These are phyloP conservation scores for Solanum aculeatissimum DNA, from an alignment of 305 asterid species.

Conservation along the genomic window DNA sequence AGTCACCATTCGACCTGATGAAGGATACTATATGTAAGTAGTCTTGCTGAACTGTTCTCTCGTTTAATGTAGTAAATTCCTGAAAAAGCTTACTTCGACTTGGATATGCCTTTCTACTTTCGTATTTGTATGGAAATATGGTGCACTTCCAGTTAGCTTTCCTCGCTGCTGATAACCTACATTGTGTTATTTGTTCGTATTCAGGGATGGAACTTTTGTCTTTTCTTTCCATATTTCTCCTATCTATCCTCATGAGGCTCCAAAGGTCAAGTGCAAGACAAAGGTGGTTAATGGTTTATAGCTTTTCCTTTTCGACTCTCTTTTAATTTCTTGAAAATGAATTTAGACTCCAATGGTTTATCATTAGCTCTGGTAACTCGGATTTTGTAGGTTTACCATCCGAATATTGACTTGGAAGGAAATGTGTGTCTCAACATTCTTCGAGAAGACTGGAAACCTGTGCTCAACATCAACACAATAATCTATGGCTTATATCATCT, in stretches of 20 bases:
- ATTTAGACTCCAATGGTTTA: neutral
- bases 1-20: constrained; percentile 91
- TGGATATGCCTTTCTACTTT: neutral
- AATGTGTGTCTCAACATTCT: constrained; percentile 97
- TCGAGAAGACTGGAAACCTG: constrained; percentile 98
- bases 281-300: constrained; percentile 36
- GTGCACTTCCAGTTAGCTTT: neutral
- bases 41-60: neutral
- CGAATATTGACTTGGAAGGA: constrained; percentile 95
- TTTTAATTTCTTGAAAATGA: neutral
- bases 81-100: neutral
- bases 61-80: neutral
- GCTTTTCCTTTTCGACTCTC: neutral
- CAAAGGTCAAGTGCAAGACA: constrained; percentile 97
- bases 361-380: neutral
- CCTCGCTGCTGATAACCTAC: neutral
- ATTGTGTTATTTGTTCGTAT: constrained; percentile 5
- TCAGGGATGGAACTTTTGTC: constrained; percentile 70
- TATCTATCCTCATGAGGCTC: constrained; percentile 94
- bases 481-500: constrained; percentile 83
- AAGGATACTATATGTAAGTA: constrained; percentile 79
- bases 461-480: constrained; percentile 77
- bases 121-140: neutral
- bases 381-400: constrained; percentile 79
- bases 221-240: constrained; percentile 83